A percentile compares a stretch with the other conserved stretches of the same genome.
These are phyloP conservation scores for Aspergillus sp. DNA, from an alignment of 2,329 filamentous ascomycete species.

Conservation along the genomic window DNA sequence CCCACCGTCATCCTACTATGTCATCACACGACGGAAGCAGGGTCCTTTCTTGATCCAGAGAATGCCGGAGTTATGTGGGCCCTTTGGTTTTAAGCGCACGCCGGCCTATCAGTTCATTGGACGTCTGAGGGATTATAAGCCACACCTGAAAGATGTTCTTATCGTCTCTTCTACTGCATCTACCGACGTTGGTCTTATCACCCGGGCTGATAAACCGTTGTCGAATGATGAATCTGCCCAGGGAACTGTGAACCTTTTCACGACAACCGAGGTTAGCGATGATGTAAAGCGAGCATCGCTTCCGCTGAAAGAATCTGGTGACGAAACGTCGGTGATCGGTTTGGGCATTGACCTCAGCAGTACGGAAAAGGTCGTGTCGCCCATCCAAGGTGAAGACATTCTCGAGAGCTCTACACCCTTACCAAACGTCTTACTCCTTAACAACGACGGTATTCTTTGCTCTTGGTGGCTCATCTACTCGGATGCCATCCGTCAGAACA, in stretches of 20 bases:
- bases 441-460: constrained; percentile 77
- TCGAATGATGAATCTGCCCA: constrained; percentile 54
- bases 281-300: constrained; percentile 70
- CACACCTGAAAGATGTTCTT: constrained; percentile 71
- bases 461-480: constrained; percentile 91
- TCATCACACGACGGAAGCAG: constrained; percentile 63
- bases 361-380: constrained; percentile 69
- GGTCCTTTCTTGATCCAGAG: constrained; percentile 65
- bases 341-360: constrained; percentile 76
- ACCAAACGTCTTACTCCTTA: constrained; percentile 76
- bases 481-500: constrained; percentile 70
- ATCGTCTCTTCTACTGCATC: constrained; percentile 75
- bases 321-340: constrained; percentile 73
- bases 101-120: constrained; percentile 71
- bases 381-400: constrained; percentile 71
- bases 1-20: constrained; percentile 66
- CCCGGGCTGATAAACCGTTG: constrained; percentile 63
- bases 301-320: constrained; percentile 58
- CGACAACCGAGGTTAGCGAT: constrained; percentile 52
- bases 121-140: constrained; percentile 72
- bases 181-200: constrained; percentile 71
- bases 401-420: constrained; percentile 72
- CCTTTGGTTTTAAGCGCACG: constrained; percentile 58
- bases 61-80: constrained; percentile 65
- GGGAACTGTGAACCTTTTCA: constrained; percentile 61